Evolutionary conservation across 1,139 yeast species (phyloP), one percentile per base, ranked within the genome.

Genomic region (Yamadazyma jaroonii): DNA sequence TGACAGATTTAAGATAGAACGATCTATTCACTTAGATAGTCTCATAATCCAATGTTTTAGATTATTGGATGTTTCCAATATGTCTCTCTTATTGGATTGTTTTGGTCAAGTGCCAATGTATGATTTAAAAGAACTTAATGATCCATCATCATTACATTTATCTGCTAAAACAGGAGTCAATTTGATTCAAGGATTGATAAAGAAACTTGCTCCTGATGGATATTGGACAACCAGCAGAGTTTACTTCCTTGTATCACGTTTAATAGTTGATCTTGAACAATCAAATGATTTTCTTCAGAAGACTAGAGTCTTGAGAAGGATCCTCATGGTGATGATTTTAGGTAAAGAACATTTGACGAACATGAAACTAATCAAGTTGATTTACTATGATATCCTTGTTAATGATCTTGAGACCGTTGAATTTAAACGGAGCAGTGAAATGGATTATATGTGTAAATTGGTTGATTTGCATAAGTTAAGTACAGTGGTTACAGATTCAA

Each of bases 31-130:
- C 26, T 35, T 57, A 24, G 41, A 52, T 9, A 37, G 58, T 12
- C 44, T 56, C 7, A 45, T 59, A 1, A 43, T 54, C 13, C 59
- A 61, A 29, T 47, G 57, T 10, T 32, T 81, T 2, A 54, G 57
- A 11, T 54, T 67, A 15, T 60, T 74, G 12, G 81, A 79, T 44
- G 50, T 72, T 3, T 54, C 69, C 0, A 49, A 57, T 11, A 25
- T 46, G 20, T 2, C 30, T 20, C 12, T n/a, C 7, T 15, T 27
- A 22, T 29, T 23, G 25, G 25, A 20, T 12, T 25, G 15, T 9
- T n/a, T 25, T n/a, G 14, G 27, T 8, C 13, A 21, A 11, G 4
- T 17, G 8, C 14, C 24, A 3, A 21, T 9, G 3, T 7, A 14
- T 4, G 9, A 32, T 10, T 56, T 0, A 46, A 54, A 7, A 49